Conservation (phyloP, 805 yeast genomes). For the Metschnikowia cubensis region DNA sequence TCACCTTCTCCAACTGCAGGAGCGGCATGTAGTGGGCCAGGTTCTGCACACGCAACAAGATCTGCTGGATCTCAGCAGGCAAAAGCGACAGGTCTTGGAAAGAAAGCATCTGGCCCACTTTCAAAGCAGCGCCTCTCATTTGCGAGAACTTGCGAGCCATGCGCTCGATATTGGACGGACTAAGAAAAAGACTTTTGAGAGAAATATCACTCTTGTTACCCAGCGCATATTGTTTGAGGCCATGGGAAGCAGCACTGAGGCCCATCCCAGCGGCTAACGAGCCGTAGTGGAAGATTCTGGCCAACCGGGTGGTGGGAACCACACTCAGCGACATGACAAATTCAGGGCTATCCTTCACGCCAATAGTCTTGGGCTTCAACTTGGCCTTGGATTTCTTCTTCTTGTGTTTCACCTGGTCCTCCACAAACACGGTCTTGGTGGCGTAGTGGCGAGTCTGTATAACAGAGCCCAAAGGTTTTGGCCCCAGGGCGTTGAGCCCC, state of each 20-base stretch:
- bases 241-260: conserved; percentile 73
- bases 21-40: conserved; percentile 97
- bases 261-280: conserved; percentile 89
- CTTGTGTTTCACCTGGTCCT: conserved; percentile 9
- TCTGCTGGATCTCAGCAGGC: conserved; percentile 79
- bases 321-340: conserved; percentile 57
- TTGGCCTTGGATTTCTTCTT: conserved; percentile 10
- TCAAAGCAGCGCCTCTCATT: conserved; percentile 99
- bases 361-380: conserved; percentile 17
- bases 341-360: conserved; percentile 20
- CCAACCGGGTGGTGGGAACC: conserved; percentile 85
- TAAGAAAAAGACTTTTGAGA: conserved; percentile 58
- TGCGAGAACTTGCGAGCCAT: conserved; percentile 83
- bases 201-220: conserved; percentile 46
- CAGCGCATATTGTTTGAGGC: conserved; percentile 61
- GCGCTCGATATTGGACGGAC: conserved; percentile 80
- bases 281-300: conserved; percentile 90
- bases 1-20: conserved; percentile 74
- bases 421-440: conserved; percentile 11
- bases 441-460: conserved; percentile 9
- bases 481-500: no score
- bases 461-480: background rate
- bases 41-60: conserved; percentile 82
- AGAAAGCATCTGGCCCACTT: conserved; percentile 94
- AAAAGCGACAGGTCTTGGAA: conserved; percentile 86